Base-by-base conservation (phyloP, 108 stramenopile genomes). In the Epipyxis sp. region DNA sequence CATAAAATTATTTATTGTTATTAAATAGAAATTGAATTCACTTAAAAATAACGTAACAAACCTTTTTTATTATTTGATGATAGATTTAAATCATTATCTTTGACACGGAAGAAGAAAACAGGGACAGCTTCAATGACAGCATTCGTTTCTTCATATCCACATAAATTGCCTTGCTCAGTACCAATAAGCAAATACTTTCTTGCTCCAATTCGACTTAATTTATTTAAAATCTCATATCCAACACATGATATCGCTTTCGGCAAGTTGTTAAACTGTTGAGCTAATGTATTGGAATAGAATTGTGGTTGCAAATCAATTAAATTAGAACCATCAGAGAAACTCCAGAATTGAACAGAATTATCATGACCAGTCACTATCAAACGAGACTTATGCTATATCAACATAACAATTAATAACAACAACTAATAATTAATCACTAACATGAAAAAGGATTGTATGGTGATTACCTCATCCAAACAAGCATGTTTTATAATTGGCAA, bases 271-370 rank as follows among this genome's bases (percentile, higher is more conserved):
- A 20, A 57, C 20, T 20, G 20, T 16, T 57, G 54, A 16, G 54
- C 54, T 16, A 57, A 25, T 25, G 54, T 20, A 16, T 16, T 65
- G 3, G 34, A 6, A 32, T 32, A 65, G 3, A 65, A 32, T 37
- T 65, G 61, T 6, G 61, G 61, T 3, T 10, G 30, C 3, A 65
- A 29, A 10, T 65, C 30, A 29, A 37, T 65, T 3, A 65, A 32
- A 29, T 29, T 29, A 10, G 13, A 13, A 37, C 61, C 61, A 37
- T 65, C 61, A 37, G 3, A 6, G 3, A 65, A 10, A 29, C 6
- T 35, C 61, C 61, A 65, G 25, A 65, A 65, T 6, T 65, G 61
- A 10, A 65, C 61, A 10, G 61, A 65, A 29, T 35, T 16, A 37
- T 65, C 61, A 29, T 10, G 6, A 37, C 34, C 61, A 29, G 3